Percentiles rank a stretch among this genome's conserved stretches.
phyloP scores from a whole-genome alignment of 1,284 basidiomycete genomes.

The Puccinia hordei region DNA sequence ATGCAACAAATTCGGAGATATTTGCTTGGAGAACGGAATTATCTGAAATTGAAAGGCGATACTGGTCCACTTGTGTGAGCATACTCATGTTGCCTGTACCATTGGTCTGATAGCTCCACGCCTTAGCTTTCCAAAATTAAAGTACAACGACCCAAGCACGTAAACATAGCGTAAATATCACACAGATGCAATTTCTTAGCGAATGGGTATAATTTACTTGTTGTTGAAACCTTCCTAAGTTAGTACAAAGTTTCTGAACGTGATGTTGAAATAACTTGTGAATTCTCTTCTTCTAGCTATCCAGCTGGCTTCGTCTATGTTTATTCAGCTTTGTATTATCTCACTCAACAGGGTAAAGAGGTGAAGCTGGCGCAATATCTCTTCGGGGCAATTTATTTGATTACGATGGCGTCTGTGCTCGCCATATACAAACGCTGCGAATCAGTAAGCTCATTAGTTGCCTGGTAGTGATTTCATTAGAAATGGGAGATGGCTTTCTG shows the following conservation, averaged over 20 bases:
- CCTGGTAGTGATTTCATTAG: conserved; percentile 53
- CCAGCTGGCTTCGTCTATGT: conserved; percentile 90
- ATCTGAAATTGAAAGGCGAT: conserved; percentile 80
- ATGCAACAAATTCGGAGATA: conserved; percentile 82
- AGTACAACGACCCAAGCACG: background rate
- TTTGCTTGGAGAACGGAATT: conserved; percentile 79
- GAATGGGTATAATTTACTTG: background rate
- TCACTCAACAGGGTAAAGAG: conserved; percentile 69
- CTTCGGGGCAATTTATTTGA: conserved; percentile 73
- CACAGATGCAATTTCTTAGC: background rate
- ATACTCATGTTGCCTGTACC: background rate
- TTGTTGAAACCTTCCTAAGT: background rate
- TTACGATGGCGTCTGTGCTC: conserved; percentile 66
- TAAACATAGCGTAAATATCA: background rate
- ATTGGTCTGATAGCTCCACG: background rate
- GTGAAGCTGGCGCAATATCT: conserved; percentile 74
- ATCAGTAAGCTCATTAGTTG: conserved; percentile 37
- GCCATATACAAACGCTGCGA: conserved; percentile 40
- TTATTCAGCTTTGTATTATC: conserved; percentile 71
- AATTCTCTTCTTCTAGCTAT: conserved; percentile 68
- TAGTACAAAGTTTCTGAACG: background rate
- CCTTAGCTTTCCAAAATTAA: background rate
- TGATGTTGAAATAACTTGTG: background rate
- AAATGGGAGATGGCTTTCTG: conserved; percentile 58
- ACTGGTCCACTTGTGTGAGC: conserved; percentile 90